These are phyloP conservation scores for Botryotinia globosa DNA, from an alignment of 2,329 filamentous ascomycete genomes.

Conservation along the genomic window DNA sequence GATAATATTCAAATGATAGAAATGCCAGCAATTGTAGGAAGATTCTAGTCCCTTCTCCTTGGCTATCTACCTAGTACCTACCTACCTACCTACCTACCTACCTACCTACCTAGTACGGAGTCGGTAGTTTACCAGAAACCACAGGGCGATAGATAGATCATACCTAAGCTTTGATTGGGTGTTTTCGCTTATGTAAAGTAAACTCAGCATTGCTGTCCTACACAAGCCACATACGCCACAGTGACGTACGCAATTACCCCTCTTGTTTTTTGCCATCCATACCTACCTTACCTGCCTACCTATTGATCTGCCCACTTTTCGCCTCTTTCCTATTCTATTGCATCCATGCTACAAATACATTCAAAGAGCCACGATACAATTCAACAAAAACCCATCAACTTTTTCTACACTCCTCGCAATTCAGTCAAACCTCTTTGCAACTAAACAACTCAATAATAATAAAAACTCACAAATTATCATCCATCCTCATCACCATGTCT, in stretches of 20 bases:
- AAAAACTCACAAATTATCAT: neutral
- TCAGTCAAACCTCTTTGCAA: neutral
- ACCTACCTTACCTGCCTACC: no score
- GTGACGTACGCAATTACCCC: slow-evolving; percentile 14
- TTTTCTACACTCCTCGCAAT: neutral
- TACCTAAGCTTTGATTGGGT: neutral
- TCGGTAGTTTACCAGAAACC: neutral
- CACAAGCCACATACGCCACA: slow-evolving; percentile 13
- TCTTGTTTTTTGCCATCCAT: neutral
- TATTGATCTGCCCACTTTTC: slow-evolving; percentile 16
- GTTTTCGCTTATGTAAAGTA: neutral
- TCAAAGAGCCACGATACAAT: slow-evolving; percentile 3
- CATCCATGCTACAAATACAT: slow-evolving; percentile 15
- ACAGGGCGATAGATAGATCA: no score
- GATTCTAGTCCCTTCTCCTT: neutral
- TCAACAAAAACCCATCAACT: neutral
- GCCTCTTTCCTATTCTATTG: neutral
- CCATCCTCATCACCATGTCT: slow-evolving; percentile 30
- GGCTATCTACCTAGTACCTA: neutral
- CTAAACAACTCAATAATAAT: neutral
- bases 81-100: neutral
- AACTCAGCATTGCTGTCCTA: neutral
- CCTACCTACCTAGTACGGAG: neutral
- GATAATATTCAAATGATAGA: neutral
- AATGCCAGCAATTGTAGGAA: neutral